Conservation (phyloP, 1,284 basidiomycete genomes). For the Pyrrhoderma lamaoense region DNA sequence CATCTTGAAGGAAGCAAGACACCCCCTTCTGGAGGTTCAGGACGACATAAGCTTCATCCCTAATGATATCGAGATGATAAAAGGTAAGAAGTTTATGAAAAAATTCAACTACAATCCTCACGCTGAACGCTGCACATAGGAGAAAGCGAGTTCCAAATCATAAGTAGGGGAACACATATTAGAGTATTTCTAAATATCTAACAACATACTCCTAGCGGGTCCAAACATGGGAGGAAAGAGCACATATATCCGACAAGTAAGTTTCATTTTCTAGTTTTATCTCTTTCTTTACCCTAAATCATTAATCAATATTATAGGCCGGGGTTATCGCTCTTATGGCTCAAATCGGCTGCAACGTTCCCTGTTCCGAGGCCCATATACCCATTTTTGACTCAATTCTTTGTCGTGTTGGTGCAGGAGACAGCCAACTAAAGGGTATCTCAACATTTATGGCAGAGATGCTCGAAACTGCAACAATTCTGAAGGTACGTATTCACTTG, state of each 20-base stretch:
- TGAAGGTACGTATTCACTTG: constrained; percentile 50
- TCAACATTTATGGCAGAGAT: constrained; percentile 99
- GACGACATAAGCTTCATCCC: constrained; percentile 94
- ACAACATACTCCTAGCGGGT: constrained; percentile 46
- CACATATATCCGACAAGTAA: constrained; percentile 80
- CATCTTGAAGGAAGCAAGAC: constrained; percentile 75
- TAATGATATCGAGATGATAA: constrained; percentile 89
- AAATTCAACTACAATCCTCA: constrained; percentile 2
- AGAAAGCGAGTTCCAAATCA: constrained; percentile 81
- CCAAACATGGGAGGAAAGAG: constrained; percentile 97
- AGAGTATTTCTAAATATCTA: constrained; percentile 18
- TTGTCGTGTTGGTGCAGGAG: constrained; percentile 94
- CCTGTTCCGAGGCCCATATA: constrained; percentile 76
- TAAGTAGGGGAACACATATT: constrained; percentile 45
- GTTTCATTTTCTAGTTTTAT: neutral
- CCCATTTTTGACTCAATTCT: constrained; percentile 97
- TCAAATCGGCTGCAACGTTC: constrained; percentile 93
- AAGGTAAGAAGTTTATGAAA: constrained; percentile 38
- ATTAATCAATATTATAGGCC: constrained; percentile 38
- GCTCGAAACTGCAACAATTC: constrained; percentile 94
- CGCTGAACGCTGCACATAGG: constrained; percentile 30
- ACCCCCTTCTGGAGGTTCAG: constrained; percentile 96
- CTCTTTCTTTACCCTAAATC: neutral
- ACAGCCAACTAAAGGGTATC: constrained; percentile 95
- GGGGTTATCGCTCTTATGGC: constrained; percentile 95